Base-by-base conservation (phyloP, 352 stramenopile species). In the Phytophthora sp. region DNA sequence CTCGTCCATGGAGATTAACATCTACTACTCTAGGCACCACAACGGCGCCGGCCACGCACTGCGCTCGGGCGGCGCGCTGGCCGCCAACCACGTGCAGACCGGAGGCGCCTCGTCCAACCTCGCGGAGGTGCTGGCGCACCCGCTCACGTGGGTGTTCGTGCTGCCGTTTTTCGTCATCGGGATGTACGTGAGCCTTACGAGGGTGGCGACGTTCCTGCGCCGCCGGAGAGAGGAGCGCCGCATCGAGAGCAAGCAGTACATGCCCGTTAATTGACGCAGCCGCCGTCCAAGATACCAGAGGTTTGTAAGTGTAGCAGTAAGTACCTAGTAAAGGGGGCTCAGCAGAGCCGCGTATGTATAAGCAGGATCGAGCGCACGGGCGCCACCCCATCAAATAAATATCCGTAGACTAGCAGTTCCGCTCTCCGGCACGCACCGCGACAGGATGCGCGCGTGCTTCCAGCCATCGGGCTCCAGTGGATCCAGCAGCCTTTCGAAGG, bases 231-330 rank as follows among this genome's bases (percentile, higher is more conserved):
- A 89, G 43, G 68, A 85, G 50, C 70, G 83, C 11, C 73, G 82
- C 30, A 81, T 91, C 58, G 79, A 84, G 50, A 73, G 74, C 58
- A 83, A 87, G 58, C 82, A 86, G 66, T 91, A 91, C 66, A 78
- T 78, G 69, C 77, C 82, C 32, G 79, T 91, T 54, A 75, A 72
- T 61, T 84, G 56, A 72, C 45, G 62, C 2, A n/a, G 17, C 9
- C 27, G 26, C 54, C 28, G 13, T 46, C 11, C 23, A 52, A 51
- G 51, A 26, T 56, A 58, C 24, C 35, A 50, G 35, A 58, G 54
- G 21, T 52, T 51, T 63, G 49, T 69, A 69, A 62, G 42, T 21
- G 27, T 56, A 56, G 54, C 17, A 64, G 26, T 18, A 49, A 62
- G 41, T 49, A 54, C 6, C 35, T 42, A 15, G 23, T 15, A 15